Conservation (phyloP, 352 stramenopile species). For the Phytophthora foliorum region DNA sequence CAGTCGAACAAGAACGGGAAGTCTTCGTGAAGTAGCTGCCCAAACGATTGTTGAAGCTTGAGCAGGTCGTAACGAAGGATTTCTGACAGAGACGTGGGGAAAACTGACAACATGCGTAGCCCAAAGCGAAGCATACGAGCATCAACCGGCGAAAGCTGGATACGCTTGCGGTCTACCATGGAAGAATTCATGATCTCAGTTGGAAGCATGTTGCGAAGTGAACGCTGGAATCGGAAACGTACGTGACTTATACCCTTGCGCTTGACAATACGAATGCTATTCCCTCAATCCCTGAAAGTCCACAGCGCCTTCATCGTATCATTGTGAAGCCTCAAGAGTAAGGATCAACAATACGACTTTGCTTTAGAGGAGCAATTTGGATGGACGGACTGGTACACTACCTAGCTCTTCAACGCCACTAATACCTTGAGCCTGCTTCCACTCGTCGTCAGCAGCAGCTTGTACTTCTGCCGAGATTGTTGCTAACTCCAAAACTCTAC, state of each 20-base stretch:
- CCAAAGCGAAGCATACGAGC: slow-evolving; percentile 10
- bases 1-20: slow-evolving; percentile 2
- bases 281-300: too few relatives aligned
- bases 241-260: too few relatives aligned
- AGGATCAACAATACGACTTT: not conserved
- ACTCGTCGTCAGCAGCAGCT: slow-evolving; percentile 21
- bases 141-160: slow-evolving; percentile 6
- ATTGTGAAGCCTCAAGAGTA: too few relatives aligned
- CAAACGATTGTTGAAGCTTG: slow-evolving; percentile 6
- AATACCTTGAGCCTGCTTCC: slow-evolving; percentile 21
- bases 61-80: not conserved
- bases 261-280: too few relatives aligned
- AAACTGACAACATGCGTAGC: slow-evolving; percentile 1
- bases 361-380: not conserved
- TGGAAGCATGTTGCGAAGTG: too few relatives aligned
- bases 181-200: too few relatives aligned
- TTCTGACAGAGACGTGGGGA: not conserved
- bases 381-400: slow-evolving; percentile 9
- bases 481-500: slow-evolving; percentile 24
- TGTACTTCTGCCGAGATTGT: slow-evolving; percentile 26
- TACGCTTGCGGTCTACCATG: not conserved
- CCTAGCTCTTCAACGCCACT: slow-evolving; percentile 10
- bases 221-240: too few relatives aligned
- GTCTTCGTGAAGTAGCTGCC: slow-evolving; percentile 8
- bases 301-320: too few relatives aligned